Evolutionary conservation across 1,284 basidiomycete species (phyloP), one percentile per base, ranked within the genome.

Genomic region (Malassezia slooffiae): DNA sequence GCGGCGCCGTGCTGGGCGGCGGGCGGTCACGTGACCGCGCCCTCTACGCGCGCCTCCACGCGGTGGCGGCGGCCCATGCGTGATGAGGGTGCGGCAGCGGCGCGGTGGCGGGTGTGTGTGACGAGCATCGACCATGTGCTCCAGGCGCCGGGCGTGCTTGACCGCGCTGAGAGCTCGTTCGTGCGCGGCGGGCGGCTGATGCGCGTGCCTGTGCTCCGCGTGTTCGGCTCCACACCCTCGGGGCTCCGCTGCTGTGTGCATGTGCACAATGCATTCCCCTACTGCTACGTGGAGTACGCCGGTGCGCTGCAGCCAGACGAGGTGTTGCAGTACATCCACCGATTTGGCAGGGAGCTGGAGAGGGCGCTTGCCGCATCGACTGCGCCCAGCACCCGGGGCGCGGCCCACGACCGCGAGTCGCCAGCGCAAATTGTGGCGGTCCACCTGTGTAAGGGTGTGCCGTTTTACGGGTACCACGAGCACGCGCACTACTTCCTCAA

Each of bases 391-490:
- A 37, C 29, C 43, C 43, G 15, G n/a, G 21, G 4, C 35, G 34
- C 48, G 58, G n/a, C 40, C 52, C 22, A 52, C 20, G 53, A 60
- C 17, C 46, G 41, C 6, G n/a, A n/a, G n/a, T n/a, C n/a, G n/a
- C n/a, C 35, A 54, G 27, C 55, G 55, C 44, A n/a, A n/a, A 54
- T 69, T 28, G 62, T 53, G 8, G 62, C 66, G 11, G 79, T 95
- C 35, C 72, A 88, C 39, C 76, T 91, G 27, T 85, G 90, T 58
- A 96, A 96, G 72, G 91, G 88, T n/a, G 74, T 85, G 17, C 83
- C 85, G 56, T 95, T 96, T 70, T 97, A 96, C 70, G 91, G 91
- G 7, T 96, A 90, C 70, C 84, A 90, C 67, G 75, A 83, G 15
- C 79, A 81, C 20, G 84, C 87, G 63, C 76, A 77, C 9, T 88